Evolutionary conservation across 805 yeast genomes (phyloP), one percentile per base, ranked within the genome.

Genomic region (Saturnispora ahearnii): DNA sequence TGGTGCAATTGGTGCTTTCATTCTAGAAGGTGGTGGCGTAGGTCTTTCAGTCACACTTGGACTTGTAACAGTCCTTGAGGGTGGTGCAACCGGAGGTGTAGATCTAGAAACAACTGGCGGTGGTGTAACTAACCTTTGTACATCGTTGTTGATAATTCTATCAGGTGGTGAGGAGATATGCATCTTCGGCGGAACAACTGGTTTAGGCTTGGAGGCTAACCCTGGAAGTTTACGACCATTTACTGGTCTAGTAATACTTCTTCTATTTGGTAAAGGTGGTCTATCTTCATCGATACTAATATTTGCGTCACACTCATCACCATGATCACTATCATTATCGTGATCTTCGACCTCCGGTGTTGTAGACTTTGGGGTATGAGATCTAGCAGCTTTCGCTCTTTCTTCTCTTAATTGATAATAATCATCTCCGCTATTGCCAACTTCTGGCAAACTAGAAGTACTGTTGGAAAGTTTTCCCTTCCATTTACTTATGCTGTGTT

Each of bases 11-110:
- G 55, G 52, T 41, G 42, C 7, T 38, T 64, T 55, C 2, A 62
- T 34, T 41, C 63, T 52, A 4, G 65, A 55, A n/a, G 68, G 65
- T 5, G 73, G 73, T 0, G 73, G 71, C 4, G 68, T 61, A 4
- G 72, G 68, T 36, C 30, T n/a, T 29, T 24, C 8, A 42, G 21
- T 26, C 44, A 33, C 36, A 37, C 21, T 41, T 32, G 12, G 37
- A 38, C 10, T 12, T 3, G 36, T 15, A 22, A 8, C n/a, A 12
- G 11, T 15, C 13, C 51, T 44, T 29, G 44, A 54, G 9, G 56
- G 51, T 9, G 55, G 51, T 9, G 53, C 53, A 5, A 50, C 44
- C 2, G 59, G 53, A 13, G 51, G 51, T 21, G 22, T 41, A 46
- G 49, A 26, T 31, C 53, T 58, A 26, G 59, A 56, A 9, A 53